These are phyloP conservation scores for Alternaria novae-zelandiae DNA, from an alignment of 2,329 filamentous ascomycete species.

Conservation along the genomic window DNA sequence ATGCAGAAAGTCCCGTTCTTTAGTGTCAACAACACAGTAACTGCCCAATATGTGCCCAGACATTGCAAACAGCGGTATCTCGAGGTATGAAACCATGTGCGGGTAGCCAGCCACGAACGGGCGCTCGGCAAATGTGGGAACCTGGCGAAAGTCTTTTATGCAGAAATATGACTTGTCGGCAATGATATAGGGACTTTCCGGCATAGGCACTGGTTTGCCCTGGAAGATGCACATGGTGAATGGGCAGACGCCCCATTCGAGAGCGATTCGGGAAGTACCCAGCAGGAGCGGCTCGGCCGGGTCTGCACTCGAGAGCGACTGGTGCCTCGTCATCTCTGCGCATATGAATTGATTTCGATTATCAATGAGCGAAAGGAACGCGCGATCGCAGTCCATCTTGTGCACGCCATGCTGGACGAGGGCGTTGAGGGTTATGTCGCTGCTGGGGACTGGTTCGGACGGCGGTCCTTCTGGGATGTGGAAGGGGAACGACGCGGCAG, in stretches of 20 bases:
- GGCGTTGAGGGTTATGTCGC: conserved; percentile 17
- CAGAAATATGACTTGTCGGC: conserved; percentile 10
- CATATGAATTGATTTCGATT: conserved; percentile 16
- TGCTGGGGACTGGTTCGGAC: conserved; percentile 11
- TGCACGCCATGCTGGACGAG: conserved; percentile 18
- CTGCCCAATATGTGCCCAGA: conserved; percentile 16
- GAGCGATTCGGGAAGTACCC: conserved; percentile 8
- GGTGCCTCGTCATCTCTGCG: conserved; percentile 18
- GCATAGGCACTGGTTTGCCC: conserved; percentile 1
- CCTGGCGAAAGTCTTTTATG: conserved; percentile 12
- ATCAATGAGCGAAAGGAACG: conserved; percentile 20
- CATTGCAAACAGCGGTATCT: conserved; percentile 11
- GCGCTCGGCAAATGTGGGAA: conserved; percentile 10
- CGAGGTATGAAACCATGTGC: conserved; percentile 14
- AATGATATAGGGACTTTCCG: conserved; percentile 3
- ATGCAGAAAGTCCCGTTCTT: conserved; percentile 8
- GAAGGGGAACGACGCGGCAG: conserved; percentile 20
- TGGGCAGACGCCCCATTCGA: conserved; percentile 20
- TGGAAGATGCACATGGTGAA: conserved; percentile 17
- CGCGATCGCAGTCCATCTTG: conserved; percentile 16
- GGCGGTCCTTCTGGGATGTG: conserved; percentile 10
- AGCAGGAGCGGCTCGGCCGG: conserved; percentile 8
- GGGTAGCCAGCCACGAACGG: conserved; percentile 13
- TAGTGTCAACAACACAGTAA: conserved; percentile 16
- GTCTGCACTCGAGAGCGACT: conserved; percentile 4